Evolutionary conservation across 768 basidiomycete species (phyloP), one percentile per base, ranked within the genome.

Genomic region (Termitomyces sp.): DNA sequence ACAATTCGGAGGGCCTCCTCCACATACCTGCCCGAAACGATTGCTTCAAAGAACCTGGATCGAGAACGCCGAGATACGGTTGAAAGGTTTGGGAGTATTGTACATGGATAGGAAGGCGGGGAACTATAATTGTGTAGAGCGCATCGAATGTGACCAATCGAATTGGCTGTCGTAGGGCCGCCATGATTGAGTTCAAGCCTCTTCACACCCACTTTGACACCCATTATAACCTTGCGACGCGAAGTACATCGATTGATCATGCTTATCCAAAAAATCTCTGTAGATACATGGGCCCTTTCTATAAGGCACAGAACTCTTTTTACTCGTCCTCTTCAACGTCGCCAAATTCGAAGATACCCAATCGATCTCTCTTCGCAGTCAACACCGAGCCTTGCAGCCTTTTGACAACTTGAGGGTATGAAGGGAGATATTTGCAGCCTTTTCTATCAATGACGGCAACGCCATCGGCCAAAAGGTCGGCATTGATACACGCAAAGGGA

Each of bases 331-430:
- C 91, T 62, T 91, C 90, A 13, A 93, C 79, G 69, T 94, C 92
- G n/a, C 92, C 92, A 67, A 90, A 89, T 73, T 94, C 92, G 66
- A 90, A 94, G 83, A 92, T 92, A 36, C 92, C 92, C 54, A 79
- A 71, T 13, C 92, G 83, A 56, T 85, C 85, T 53, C 80, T 77
- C 72, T 92, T 93, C 11, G 93, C 93, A 20, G 77, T 77, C 22
- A 69, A 64, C 35, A 86, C 69, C 2, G 85, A 81, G 20, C 77
- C 78, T 69, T 85, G 83, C 43, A 96, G 70, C 65, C 83, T 81
- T 66, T 84, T 84, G 55, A 81, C 66, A 20, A 94, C 75, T 47
- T 79, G 79, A 0, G 91, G 85, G 69, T 94, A 93, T 11, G 83
- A 79, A 2, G 74, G 67, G 16, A 89, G 70, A 69, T 94, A 94